Evolutionary conservation across 768 basidiomycete genomes (phyloP), one percentile per base, ranked within the genome.

Genomic region (Lactifluus echinatus): DNA sequence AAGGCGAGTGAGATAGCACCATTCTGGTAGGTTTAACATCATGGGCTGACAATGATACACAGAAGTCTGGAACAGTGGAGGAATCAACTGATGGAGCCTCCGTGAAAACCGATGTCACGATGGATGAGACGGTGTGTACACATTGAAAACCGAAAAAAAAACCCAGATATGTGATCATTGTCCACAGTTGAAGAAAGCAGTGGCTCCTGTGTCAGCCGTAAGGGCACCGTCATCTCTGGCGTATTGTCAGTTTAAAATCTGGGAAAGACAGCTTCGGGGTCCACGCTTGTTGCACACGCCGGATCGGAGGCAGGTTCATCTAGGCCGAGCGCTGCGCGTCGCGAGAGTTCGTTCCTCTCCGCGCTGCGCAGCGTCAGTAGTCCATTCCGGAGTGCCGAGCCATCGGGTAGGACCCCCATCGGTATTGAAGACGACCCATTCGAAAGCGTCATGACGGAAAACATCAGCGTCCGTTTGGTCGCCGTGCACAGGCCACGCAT

Each of bases 381-480:
- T 21, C 53, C 58, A 42, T 62, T 62, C 23, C 39, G 49, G 8
- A 40, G 11, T 51, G 49, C 28, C 26, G 42, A 62, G 2, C 33
- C 48, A n/a, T 55, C 61, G 10, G 52, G 43, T 21, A 23, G 46
- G 17, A 55, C 61, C 4, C 61, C 61, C 10, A 47, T 33, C 26
- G n/a, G 19, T 23, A 37, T 39, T 21, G 23, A 54, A 11, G 53
- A 54, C 10, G 28, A 60, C 34, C 53, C 61, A 14, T 62, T 60
- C 53, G 61, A 60, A 15, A 21, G 14, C n/a, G 37, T 8, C 1
- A 2, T 42, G 24, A 36, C 12, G 40, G 61, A 62, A 24, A 50
- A 17, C 4, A 59, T 60, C 43, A 51, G 29, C 28, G 39, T 63
- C 14, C 55, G 62, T 15, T 54, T 14, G 15, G 62, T 63, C 8